These are phyloP conservation scores for Chloranthus sessilifolius DNA, from an alignment of 164 flowering plant genomes.

Conservation along the genomic window DNA sequence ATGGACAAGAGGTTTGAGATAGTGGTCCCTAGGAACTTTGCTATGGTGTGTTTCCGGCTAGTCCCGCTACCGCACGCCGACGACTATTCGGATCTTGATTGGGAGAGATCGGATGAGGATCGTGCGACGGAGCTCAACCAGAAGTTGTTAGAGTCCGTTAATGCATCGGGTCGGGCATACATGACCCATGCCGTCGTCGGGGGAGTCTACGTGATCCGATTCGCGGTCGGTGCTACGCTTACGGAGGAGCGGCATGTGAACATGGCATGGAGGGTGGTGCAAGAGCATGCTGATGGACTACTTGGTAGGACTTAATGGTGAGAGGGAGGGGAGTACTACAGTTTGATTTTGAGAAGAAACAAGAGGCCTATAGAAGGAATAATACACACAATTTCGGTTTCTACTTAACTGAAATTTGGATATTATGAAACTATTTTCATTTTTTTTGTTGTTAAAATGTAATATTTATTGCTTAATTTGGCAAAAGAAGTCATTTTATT, in stretches of 20 bases:
- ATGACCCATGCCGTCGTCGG: conserved; percentile 34
- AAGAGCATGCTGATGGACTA: conserved; percentile 19
- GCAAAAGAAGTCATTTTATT: no score
- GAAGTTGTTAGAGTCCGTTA: conserved; percentile 35
- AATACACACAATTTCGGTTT: no score
- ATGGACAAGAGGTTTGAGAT: conserved; percentile 56
- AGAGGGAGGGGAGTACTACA: no score
- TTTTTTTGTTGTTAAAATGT: no score
- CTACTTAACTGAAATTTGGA: no score
- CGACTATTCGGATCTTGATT: not conserved
- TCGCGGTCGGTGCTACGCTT: conserved; percentile 21
- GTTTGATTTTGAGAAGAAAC: no score
- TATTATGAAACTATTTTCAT: no score
- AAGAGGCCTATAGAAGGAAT: no score
- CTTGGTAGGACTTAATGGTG: not conserved
- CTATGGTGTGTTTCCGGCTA: conserved; percentile 51
- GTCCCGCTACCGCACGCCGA: conserved; percentile 9
- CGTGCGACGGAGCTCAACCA: conserved; percentile 27
- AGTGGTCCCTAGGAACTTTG: conserved; percentile 47
- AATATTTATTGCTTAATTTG: no score
- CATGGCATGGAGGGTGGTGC: conserved; percentile 23
- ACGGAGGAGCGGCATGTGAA: conserved; percentile 25
- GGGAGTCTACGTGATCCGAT: conserved; percentile 24
- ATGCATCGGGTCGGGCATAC: conserved; percentile 34
- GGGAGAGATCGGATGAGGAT: conserved; percentile 3